These are phyloP conservation scores for Cenchrus americanus DNA, from an alignment of 176 grass and related monocot species.

Conservation along the genomic window DNA sequence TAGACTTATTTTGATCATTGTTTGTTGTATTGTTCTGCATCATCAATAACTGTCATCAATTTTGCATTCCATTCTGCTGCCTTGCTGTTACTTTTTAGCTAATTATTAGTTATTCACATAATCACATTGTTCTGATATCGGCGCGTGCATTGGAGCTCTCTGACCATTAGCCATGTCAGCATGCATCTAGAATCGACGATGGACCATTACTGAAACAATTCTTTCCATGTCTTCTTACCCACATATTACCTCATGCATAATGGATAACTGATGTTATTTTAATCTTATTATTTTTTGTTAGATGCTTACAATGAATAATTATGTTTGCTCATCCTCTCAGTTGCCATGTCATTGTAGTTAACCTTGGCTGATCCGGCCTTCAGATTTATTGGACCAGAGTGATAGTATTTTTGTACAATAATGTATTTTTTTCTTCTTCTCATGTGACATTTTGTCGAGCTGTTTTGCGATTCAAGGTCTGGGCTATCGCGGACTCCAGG, in stretches of 20 bases:
- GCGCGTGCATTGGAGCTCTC: background rate
- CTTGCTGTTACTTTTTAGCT: background rate
- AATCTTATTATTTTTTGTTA: background rate
- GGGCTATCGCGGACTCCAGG: too few species aligned
- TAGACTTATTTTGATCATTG: background rate
- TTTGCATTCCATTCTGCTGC: background rate
- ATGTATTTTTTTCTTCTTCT: too few species aligned
- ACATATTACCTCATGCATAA: background rate
- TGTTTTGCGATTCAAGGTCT: too few species aligned
- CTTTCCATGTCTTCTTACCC: background rate
- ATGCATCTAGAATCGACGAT: background rate
- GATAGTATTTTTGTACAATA: too few species aligned
- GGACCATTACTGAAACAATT: background rate
- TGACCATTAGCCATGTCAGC: background rate
- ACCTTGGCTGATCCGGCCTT: too few species aligned
- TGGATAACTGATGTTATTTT: background rate
- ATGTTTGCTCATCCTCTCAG: background rate
- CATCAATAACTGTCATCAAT: background rate
- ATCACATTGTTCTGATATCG: background rate
- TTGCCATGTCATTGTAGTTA: background rate
- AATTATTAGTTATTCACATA: background rate
- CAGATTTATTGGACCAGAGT: too few species aligned
- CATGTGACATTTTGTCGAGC: too few species aligned
- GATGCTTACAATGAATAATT: background rate
- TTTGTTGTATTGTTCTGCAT: background rate